Evolutionary conservation across 1,284 basidiomycete species (phyloP), one percentile per base, ranked within the genome.

Genomic region (Ganoderma sinense): DNA sequence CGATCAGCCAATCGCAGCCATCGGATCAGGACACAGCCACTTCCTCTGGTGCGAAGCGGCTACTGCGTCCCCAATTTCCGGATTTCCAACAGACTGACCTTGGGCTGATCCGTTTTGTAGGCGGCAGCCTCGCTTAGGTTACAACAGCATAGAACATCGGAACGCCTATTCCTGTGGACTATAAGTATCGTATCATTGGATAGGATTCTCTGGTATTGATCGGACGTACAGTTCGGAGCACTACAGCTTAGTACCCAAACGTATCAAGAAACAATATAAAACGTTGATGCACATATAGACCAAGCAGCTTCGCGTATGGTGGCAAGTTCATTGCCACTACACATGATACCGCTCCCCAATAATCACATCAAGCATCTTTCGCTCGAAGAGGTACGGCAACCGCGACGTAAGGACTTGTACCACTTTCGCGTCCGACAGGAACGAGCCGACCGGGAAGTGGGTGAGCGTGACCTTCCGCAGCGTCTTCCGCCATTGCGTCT

Each of bases 401-500:
- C 68, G 40, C n/a, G 51, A 39, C 53, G 14, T 51, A 6, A 69
- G 33, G 16, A 56, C 51, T 7, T 31, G 14, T 23, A 41, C 31
- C n/a, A 66, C 61, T 14, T 16, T 16, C 41, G 31, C 39, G 26
- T 69, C 65, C 61, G 26, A 62, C 43, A 71, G n/a, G 29, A 64
- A 67, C 31, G 62, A n/a, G 16, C 58, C 60, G 6, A 60, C 45
- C 10, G 67, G 67, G 43, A 65, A 29, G 62, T 71, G 67, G 39
- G 51, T 55, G 43, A 71, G 60, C 26, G 48, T 63, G 18, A 67
- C 67, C 26, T 39, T 40, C 33, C 26, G 18, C 31, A 66, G 65
- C 39, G 70, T 68, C 13, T 14, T 11, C 13, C 31, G 29, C 70
- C 67, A 67, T 8, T 51, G 60, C 26, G 31, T 11, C 16, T 36